phyloP scores from a whole-genome alignment of 148 eudicot species.

The Cornus kousa region DNA sequence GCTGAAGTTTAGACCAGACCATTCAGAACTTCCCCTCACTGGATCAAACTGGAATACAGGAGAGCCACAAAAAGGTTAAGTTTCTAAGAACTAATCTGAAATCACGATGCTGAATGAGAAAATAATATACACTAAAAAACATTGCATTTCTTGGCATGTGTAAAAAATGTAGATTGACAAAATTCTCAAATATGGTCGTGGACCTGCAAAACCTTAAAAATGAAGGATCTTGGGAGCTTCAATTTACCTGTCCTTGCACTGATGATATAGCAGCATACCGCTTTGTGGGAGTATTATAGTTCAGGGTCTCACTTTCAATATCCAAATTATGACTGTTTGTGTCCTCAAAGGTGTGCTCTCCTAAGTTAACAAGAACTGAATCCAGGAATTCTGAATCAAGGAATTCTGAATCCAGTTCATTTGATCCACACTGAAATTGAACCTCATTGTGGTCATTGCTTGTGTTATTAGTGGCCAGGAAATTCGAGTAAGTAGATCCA shows the following conservation, averaged over 20 bases:
- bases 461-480: slow-evolving; percentile 15
- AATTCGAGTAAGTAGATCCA: slow-evolving; percentile 29
- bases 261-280: neutral
- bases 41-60: neutral
- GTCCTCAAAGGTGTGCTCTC: slow-evolving; percentile 24
- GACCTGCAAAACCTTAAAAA: neutral
- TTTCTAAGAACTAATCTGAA: neutral
- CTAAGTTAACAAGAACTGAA: slow-evolving; percentile 36
- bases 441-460: slow-evolving; percentile 28
- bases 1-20: neutral
- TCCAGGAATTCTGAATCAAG: slow-evolving; percentile 52
- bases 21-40: neutral
- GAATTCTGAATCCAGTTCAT: slow-evolving; percentile 37
- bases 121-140: neutral
- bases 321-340: slow-evolving; percentile 13
- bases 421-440: slow-evolving; percentile 39
- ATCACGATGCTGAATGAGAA: neutral
- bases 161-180: neutral
- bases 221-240: neutral
- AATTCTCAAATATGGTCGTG: neutral
- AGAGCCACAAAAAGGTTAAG: neutral
- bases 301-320: slow-evolving; percentile 23
- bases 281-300: neutral
- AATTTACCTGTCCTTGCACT: slow-evolving; percentile 34
- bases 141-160: neutral